Percentiles rank a stretch among this genome's conserved stretches.
Conservation (phyloP, 139 green algal species). For the Nannochloris sp. region DNA sequence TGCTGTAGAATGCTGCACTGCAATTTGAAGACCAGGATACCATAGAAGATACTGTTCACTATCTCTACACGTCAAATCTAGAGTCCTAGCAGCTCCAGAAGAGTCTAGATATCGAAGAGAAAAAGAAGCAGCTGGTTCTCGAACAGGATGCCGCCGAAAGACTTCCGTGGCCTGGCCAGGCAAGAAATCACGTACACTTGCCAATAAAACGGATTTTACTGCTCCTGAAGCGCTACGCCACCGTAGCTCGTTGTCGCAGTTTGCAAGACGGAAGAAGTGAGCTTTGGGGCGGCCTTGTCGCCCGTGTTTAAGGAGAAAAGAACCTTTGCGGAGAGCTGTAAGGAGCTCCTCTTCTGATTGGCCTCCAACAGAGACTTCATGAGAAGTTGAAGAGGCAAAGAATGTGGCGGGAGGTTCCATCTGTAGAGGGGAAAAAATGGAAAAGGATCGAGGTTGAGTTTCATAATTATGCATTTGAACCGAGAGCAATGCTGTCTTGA, state of each 20-base stretch:
- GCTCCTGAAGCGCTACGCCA: constrained; percentile 44
- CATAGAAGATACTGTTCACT: background rate
- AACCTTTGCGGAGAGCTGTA: constrained; percentile 55
- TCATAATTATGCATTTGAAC: too few species aligned
- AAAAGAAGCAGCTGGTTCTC: constrained; percentile 44
- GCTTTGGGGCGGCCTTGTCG: constrained; percentile 66
- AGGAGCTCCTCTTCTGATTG: constrained; percentile 40
- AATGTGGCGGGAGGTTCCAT: background rate
- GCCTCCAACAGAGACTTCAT: background rate
- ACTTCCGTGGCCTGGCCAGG: constrained; percentile 54
- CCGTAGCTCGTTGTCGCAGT: constrained; percentile 51
- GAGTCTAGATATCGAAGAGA: constrained; percentile 63
- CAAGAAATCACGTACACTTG: constrained; percentile 28
- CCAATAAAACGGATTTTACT: constrained; percentile 16
- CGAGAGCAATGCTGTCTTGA: too few species aligned
- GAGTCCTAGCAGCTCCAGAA: constrained; percentile 30
- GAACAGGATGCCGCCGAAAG: constrained; percentile 50
- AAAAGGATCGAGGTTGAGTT: too few species aligned
- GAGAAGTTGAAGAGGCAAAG: background rate
- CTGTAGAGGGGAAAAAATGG: too few species aligned
- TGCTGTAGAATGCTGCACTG: background rate
- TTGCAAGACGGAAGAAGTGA: constrained; percentile 62
- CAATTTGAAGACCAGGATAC: background rate
- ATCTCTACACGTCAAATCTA: constrained; percentile 58
- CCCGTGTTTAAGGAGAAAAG: constrained; percentile 70